These are phyloP conservation scores for Monoraphidium neglectum DNA, from an alignment of 139 green algal genomes.

Conservation along the genomic window DNA sequence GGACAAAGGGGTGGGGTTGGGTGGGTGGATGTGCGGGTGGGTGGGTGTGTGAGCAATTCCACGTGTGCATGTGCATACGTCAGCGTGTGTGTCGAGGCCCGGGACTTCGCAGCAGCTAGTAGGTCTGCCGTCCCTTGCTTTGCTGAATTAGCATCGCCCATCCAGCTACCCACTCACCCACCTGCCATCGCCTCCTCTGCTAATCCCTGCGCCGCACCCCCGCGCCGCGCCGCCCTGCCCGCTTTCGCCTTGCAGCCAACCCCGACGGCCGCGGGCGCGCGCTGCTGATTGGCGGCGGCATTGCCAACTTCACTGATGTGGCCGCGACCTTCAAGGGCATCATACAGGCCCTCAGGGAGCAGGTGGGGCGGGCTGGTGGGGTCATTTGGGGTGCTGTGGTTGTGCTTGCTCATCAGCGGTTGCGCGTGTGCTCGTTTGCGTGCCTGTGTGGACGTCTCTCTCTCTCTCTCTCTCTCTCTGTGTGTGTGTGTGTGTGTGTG, in stretches of 20 bases:
- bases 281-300: conserved; percentile 91
- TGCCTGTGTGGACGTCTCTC: too few species aligned
- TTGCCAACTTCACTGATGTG: conserved; percentile 98
- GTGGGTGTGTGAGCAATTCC: conserved; percentile 1
- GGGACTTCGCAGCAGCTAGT: too few species aligned
- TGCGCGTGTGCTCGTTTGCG: too few species aligned
- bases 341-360: conserved; percentile 75
- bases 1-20: background rate
- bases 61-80: conserved; percentile 28
- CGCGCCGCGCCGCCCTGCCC: background rate
- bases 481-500: too few species aligned
- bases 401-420: background rate
- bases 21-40: background rate
- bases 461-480: too few species aligned
- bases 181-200: background rate
- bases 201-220: background rate
- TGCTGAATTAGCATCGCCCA: background rate
- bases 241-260: conserved; percentile 34
- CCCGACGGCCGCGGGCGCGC: conserved; percentile 71
- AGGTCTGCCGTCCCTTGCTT: too few species aligned
- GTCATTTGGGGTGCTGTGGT: background rate
- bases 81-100: conserved; percentile 38
- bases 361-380: conserved; percentile 24
- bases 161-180: background rate
- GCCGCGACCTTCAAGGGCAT: conserved; percentile 93